These are phyloP conservation scores for Diplodia corticola DNA, from an alignment of 2,329 filamentous ascomycete species.

Conservation along the genomic window DNA sequence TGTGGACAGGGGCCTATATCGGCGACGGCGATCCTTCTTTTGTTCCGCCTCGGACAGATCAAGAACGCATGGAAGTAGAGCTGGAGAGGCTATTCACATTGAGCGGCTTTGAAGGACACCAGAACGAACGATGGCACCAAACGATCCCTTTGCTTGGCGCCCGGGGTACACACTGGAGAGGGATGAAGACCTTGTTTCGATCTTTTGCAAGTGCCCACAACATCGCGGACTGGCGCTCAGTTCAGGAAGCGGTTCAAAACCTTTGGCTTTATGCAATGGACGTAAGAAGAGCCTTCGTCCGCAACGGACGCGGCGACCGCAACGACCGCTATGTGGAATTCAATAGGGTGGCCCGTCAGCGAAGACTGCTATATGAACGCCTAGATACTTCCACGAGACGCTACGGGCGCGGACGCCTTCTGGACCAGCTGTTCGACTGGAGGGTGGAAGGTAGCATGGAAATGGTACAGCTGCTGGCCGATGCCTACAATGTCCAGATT, in stretches of 20 bases:
- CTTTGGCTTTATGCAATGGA: slow-evolving; percentile 1
- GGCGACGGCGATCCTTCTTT: neutral
- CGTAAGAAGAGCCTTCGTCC: neutral
- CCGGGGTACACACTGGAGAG: neutral
- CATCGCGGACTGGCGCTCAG: neutral
- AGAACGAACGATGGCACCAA: neutral
- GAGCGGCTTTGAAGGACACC: neutral
- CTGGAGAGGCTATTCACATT: neutral
- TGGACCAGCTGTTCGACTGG: slow-evolving; percentile 5
- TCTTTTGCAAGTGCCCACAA: neutral
- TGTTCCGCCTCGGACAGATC: neutral
- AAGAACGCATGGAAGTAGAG: neutral
- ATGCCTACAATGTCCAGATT: neutral
- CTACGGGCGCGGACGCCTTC: neutral
- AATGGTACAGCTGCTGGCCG: neutral
- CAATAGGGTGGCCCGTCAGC: neutral
- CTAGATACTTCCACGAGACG: neutral
- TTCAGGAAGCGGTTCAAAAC: neutral
- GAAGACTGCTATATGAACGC: neutral
- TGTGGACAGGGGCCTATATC: neutral
- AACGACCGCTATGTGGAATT: neutral
- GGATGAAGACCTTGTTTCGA: neutral
- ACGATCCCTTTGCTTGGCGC: neutral
- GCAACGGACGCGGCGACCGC: too few species aligned
- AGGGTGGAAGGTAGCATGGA: neutral